Base-by-base conservation (phyloP, 495 filamentous ascomycete species). In the Aspergillus kassunensis region DNA sequence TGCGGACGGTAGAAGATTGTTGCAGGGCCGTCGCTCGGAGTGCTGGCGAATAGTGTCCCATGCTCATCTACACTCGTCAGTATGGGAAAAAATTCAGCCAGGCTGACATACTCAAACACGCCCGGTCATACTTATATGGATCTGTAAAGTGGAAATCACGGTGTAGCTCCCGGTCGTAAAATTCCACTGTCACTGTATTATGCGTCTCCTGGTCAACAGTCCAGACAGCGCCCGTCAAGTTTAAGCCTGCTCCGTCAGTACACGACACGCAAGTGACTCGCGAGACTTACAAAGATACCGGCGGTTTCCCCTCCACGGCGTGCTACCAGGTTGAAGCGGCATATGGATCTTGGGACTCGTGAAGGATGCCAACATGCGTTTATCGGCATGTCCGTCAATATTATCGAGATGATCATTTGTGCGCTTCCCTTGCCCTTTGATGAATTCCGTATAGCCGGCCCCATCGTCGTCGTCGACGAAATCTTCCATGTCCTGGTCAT, bases 1-100 rank as follows among this genome's bases (percentile, higher is more conserved):
- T 98, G 93, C 0, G 93, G 95, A 10, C 93, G 84, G 63, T 97
- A 98, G 67, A 95, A 95, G n/a, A 98, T 83, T 25, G 86, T 88
- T 0, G 93, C 88, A 21, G 85, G 84, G 25, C 77, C 78, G 35
- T 82, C 80, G 12, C 75, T 80, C 2, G 91, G 84, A 11, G 80
- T 85, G 58, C 87, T 93, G 1, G 91, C 88, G 65, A 97, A 97
- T 1, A 96, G 76, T 0, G 89, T 79, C 23, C 93, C 93, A 50
- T 88, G 81, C 30, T 96, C 90, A 63, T 90, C 78, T 80, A 44
- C n/a, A 7, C 16, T 30, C 0, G 51, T 76, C 36, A 76, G 63
- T 23, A 27, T 78, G 6, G 78, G n/a, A 31, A 8, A 6, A 12
- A 24, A 8, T 20, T 5, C 0, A 5, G 2, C 11, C 11, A 21